Evolutionary conservation across 2,329 filamentous ascomycete genomes (phyloP).

Genomic region (Fusarium sp.): DNA sequence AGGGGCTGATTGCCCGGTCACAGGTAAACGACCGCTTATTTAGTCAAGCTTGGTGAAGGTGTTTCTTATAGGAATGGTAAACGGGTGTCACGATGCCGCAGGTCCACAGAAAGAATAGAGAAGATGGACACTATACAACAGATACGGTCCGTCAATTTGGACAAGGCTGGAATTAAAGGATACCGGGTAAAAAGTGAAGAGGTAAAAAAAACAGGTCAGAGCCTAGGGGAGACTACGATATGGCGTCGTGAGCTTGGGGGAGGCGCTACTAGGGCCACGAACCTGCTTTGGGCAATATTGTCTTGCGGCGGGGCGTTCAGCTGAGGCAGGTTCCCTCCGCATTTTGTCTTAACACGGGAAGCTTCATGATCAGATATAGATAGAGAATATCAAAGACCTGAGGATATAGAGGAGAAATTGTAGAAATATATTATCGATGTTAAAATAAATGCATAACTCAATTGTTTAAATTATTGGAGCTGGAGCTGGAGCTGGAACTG

Average conservation of each 20-base stretch:
- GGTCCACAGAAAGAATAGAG: not conserved
- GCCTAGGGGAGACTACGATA: conserved; percentile 12
- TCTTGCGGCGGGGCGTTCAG: conserved; percentile 31
- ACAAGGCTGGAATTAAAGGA: conserved; percentile 10
- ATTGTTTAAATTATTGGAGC: conserved; percentile 8
- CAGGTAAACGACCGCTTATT: conserved; percentile 9
- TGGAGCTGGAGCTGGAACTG: not conserved
- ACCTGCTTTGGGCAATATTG: conserved; percentile 30
- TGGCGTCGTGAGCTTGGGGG: conserved; percentile 31
- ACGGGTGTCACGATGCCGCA: not conserved
- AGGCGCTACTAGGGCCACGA: conserved; percentile 36
- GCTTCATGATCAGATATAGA: not conserved
- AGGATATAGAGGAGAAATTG: not conserved
- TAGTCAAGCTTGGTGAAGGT: conserved; percentile 5
- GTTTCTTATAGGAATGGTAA: conserved; percentile 5
- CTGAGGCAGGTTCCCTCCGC: conserved; percentile 32
- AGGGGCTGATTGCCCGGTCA: conserved; percentile 25
- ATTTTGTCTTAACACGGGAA: not conserved
- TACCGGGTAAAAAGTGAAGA: conserved; percentile 9
- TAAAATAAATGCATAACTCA: not conserved
- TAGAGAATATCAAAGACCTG: not conserved
- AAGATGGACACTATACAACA: conserved; percentile 2
- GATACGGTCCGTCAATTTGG: conserved; percentile 1
- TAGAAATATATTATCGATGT: not conserved
- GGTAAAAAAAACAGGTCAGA: conserved; percentile 2